Conservation (phyloP, 1,139 yeast genomes). For the Neolecta irregularis region DNA sequence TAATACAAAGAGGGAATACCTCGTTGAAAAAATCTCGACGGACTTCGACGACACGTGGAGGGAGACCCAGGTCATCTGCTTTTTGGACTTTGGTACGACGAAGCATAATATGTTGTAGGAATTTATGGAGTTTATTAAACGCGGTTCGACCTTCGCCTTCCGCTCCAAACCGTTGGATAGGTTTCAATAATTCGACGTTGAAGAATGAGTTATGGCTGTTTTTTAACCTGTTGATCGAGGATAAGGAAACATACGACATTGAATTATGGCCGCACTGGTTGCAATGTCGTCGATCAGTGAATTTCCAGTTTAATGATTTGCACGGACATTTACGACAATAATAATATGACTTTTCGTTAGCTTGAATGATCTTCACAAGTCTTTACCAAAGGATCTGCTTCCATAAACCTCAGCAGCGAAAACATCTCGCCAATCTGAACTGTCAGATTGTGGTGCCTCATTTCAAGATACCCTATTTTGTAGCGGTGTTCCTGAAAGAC, state of each 20-base stretch:
- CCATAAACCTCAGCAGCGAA: constrained; percentile 69
- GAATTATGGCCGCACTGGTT: constrained; percentile 79
- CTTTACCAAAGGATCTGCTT: constrained; percentile 74
- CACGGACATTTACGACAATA: constrained; percentile 88
- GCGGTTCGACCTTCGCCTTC: constrained; percentile 42
- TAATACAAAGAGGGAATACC: too few species aligned
- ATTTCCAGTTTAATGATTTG: constrained; percentile 63
- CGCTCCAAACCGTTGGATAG: constrained; percentile 73
- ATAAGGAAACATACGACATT: too few species aligned
- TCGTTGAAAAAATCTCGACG: constrained; percentile 77
- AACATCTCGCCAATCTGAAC: constrained; percentile 96
- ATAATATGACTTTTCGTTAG: too few species aligned
- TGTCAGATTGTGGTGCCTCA: too few species aligned
- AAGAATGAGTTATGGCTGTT: constrained; percentile 86
- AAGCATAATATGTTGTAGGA: constrained; percentile 68
- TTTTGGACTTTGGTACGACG: constrained; percentile 89
- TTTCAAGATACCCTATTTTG: too few species aligned
- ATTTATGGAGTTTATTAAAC: constrained; percentile 55
- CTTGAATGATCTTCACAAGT: too few species aligned
- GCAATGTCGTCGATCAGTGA: constrained; percentile 69
- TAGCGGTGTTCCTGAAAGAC: constrained; percentile 88
- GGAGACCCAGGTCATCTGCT: constrained; percentile 92
- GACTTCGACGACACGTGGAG: constrained; percentile 83
- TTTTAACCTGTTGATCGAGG: too few species aligned
- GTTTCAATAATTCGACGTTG: constrained; percentile 86